A percentile compares a stretch with the other conserved stretches of the same genome.
phyloP scores from a whole-genome alignment of 345 rosid genomes.

The Excoecaria cochinchinensis region DNA sequence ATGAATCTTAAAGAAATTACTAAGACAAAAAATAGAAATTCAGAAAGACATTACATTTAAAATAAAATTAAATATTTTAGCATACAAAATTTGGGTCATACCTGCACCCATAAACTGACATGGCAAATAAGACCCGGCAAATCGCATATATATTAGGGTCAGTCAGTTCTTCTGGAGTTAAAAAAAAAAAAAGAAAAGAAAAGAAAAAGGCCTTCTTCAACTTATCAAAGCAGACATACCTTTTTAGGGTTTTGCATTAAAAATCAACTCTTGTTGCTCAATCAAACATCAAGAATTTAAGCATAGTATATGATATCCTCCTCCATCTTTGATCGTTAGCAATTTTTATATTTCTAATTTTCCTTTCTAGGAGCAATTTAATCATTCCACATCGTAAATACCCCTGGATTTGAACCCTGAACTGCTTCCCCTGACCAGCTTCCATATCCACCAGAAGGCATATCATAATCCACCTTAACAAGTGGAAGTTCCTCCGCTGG shows the following conservation, averaged over 20 bases:
- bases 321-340: not conserved
- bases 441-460: slow-evolving; percentile 61
- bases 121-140: slow-evolving; percentile 4
- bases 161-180: not conserved
- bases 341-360: too few relatives aligned
- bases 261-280: not conserved
- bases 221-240: slow-evolving; percentile 4
- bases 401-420: slow-evolving; percentile 71
- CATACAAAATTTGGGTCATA: slow-evolving; percentile 23
- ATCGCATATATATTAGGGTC: not conserved
- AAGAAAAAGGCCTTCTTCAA: slow-evolving; percentile 3
- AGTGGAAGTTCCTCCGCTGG: slow-evolving; percentile 53
- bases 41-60: not conserved
- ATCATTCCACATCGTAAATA: slow-evolving; percentile 91
- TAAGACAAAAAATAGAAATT: not conserved
- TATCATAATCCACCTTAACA: slow-evolving; percentile 89
- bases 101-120: slow-evolving; percentile 18
- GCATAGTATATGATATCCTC: not conserved
- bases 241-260: not conserved
- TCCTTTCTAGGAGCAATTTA: slow-evolving; percentile 10
- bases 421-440: slow-evolving; percentile 71
- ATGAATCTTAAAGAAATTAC: not conserved
- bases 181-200: not conserved
- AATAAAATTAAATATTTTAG: slow-evolving; percentile 3
- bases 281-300: slow-evolving; percentile 3